Base-by-base conservation (phyloP, 1,284 basidiomycete genomes). In the Pseudozyma flocculosa region DNA sequence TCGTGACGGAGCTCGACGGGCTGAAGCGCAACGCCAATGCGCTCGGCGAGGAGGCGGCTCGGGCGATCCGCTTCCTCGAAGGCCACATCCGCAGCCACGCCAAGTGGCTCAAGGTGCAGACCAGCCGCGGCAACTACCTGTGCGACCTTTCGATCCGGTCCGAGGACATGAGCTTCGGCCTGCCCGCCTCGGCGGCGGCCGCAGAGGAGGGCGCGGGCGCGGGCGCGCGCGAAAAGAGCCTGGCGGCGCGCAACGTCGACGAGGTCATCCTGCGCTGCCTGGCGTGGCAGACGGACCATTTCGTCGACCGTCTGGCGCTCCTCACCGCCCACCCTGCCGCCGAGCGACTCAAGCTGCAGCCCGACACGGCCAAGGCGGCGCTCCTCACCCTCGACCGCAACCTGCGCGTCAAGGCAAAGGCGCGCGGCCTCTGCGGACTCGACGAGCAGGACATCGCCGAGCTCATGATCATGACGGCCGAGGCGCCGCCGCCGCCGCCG, bases 1-100 rank as follows among this genome's bases (percentile, higher is more conserved):
- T 95, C 50, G 84, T 97, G 70, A 96, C 93, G 82, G 94, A 98
- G 73, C 86, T 98, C 11, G 94, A 98, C 69, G 92, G 93, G 14
- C 84, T 97, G 30, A 83, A 85, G 0, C 82, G 83, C 53, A 89
- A 90, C 72, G 63, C 81, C 0, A 84, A 85, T 17, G 84, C 93
- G 14, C 88, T 87, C 41, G 84, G 61, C 15, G 29, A 64, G 15
- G 75, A 80, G 0, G 92, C 94, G 0, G 80, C 82, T 26, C 81
- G 82, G 15, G 89, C 92, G 0, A 82, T 95, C 48, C 68, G 81
- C 0, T 93, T 90, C 72, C 84, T 96, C 65, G 78, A 85, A 85
- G 17, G 81, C 83, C n/a, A 86, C 61, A 81, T 96, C 55, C 87
- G 87, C 45, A 83, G 86, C 5, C 87, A 90, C 68, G 80, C 86